phyloP scores from a whole-genome alignment of 108 stramenopile species.

The Cyclostephanos invisitatus region DNA sequence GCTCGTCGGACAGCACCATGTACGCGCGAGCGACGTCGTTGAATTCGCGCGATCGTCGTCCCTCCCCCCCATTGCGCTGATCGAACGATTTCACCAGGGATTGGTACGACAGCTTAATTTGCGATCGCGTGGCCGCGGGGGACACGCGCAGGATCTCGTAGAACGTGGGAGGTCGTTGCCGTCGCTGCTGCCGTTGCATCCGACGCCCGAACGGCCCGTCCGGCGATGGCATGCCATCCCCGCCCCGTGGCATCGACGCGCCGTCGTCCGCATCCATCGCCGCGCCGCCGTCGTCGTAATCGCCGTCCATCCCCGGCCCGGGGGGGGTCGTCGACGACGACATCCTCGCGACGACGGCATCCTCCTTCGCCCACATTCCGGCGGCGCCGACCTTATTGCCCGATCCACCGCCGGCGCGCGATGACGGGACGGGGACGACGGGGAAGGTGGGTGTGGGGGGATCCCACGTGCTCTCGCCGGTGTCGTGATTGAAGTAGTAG shows the following conservation, averaged over 20 bases:
- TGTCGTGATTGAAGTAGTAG: slow-evolving; percentile 49
- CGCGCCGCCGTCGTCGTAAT: too few relatives aligned
- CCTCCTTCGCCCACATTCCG: background rate
- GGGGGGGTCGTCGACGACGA: background rate
- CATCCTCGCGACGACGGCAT: background rate
- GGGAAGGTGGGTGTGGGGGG: slow-evolving; percentile 46
- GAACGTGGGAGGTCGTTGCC: slow-evolving; percentile 17
- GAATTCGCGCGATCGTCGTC: slow-evolving; percentile 20
- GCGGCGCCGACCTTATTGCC: background rate
- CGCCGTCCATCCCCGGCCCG: background rate
- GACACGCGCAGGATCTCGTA: slow-evolving; percentile 40
- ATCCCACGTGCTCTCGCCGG: slow-evolving; percentile 46
- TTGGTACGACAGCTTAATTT: slow-evolving; percentile 32
- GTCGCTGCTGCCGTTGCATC: slow-evolving; percentile 1
- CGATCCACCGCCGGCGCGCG: background rate
- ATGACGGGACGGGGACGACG: background rate
- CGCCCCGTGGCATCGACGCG: too few relatives aligned
- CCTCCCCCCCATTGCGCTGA: slow-evolving; percentile 6
- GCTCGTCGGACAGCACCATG: slow-evolving; percentile 42
- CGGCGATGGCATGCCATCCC: background rate
- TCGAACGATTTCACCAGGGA: slow-evolving; percentile 2
- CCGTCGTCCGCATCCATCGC: too few relatives aligned
- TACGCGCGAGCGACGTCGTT: slow-evolving; percentile 45
- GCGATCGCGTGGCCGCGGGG: slow-evolving; percentile 28
- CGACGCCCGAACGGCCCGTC: background rate